Evolutionary conservation across 495 filamentous ascomycete genomes (phyloP).

Genomic region (Cercophora scortea): DNA sequence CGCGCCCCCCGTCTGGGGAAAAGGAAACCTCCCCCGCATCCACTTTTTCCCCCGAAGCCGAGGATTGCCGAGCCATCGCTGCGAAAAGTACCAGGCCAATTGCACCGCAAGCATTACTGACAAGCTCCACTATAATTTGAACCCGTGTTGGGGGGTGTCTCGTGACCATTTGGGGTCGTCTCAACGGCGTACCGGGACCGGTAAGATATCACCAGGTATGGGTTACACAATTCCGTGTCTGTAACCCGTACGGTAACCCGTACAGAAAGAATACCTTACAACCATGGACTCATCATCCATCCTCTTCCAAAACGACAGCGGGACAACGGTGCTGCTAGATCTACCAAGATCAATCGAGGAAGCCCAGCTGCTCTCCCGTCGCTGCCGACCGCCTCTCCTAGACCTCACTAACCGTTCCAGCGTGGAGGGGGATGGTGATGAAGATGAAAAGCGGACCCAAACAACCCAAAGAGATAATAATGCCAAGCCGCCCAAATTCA

Average conservation of each 20-base stretch:
- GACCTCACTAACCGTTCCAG: too few relatives aligned
- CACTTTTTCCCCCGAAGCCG: conserved; percentile 14
- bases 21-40: background rate
- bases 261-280: too few relatives aligned
- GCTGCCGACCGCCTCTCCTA: background rate
- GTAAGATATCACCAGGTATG: too few relatives aligned
- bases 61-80: conserved; percentile 25
- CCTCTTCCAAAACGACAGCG: conserved; percentile 30
- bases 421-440: too few relatives aligned
- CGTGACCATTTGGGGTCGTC: too few relatives aligned
- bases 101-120: background rate
- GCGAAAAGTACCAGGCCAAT: background rate
- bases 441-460: too few relatives aligned
- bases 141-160: too few relatives aligned
- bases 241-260: too few relatives aligned
- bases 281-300: conserved; percentile 19
- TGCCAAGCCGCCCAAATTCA: conserved; percentile 4
- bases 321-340: conserved; percentile 33
- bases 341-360: conserved; percentile 40
- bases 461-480: background rate
- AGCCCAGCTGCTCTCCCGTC: conserved; percentile 29
- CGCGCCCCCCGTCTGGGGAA: too few relatives aligned
- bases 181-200: too few relatives aligned
- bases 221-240: too few relatives aligned
- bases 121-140: too few relatives aligned